Evolutionary conservation across 1,284 basidiomycete genomes (phyloP), one percentile per base, ranked within the genome.

Genomic region (Acaromyces ingoldii): DNA sequence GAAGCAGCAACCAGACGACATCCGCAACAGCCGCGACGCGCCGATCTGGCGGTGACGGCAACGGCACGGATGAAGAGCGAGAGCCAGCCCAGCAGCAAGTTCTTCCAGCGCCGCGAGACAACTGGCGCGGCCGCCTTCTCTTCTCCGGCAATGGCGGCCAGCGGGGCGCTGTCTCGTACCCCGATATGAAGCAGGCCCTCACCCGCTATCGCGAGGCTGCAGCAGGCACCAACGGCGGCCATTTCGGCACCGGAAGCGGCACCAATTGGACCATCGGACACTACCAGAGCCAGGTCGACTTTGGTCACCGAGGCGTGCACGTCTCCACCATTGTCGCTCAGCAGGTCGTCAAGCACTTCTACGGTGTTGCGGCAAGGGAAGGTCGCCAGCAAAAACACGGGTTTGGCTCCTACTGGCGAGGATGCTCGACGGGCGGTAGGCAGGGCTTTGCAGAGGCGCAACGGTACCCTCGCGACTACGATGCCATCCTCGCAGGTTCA

Each of bases 371-470:
- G 17, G 37, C 10, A 17, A 29, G 30, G 21, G 25, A 51, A 25
- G 26, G 29, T 7, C 5, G 21, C 13, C 6, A 17, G 11, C 2
- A 19, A 25, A 48, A 11, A 30, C 24, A 28, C 28, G 36, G 44
- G n/a, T 66, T 66, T 51, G 47, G 53, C 43, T 53, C 21, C 41
- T 66, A 66, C 50, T 66, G 56, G 37, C 49, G 50, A 6, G 63
- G 63, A 10, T 66, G 63, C 53, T 62, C 60, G 25, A 62, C 59
- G 0, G 63, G 63, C 36, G 63, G 63, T 29, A 30, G 63, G 11
- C 47, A 58, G 29, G 63, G 37, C 13, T 53, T 66, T 49, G 55
- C 53, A n/a, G 44, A 49, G 17, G 59, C 51, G 10, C 62, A 61
- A 36, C 40, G 45, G 21, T 66, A 57, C 26, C 63, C 63, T 4